Evolutionary conservation across 2,329 filamentous ascomycete genomes (phyloP).

Genomic region (Aureobasidium sp.): DNA sequence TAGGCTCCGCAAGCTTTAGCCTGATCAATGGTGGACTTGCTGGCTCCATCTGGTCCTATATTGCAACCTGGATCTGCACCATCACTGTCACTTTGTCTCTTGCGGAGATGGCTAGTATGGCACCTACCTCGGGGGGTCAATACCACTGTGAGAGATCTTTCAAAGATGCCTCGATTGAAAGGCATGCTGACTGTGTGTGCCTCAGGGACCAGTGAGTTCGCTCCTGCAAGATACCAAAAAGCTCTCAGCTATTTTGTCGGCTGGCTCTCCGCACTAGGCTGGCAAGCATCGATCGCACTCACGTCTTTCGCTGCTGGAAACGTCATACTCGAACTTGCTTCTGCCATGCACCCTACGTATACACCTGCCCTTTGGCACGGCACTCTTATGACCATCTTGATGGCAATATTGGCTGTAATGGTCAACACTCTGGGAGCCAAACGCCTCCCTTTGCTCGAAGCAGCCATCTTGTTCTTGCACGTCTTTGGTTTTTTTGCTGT

Average conservation of each 20-base stretch:
- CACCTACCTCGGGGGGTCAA: slow-evolving; percentile 30
- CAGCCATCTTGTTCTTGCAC: slow-evolving; percentile 25
- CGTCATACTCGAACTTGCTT: slow-evolving; percentile 13
- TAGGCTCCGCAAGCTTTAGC: slow-evolving; percentile 14
- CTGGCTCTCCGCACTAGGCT: slow-evolving; percentile 37
- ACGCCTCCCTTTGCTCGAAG: slow-evolving; percentile 21
- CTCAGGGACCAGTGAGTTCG: slow-evolving; percentile 29
- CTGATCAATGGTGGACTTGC: slow-evolving; percentile 29
- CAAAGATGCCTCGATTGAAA: background rate
- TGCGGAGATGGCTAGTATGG: slow-evolving; percentile 30
- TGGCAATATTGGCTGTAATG: slow-evolving; percentile 20
- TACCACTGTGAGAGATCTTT: background rate
- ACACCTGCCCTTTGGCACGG: slow-evolving; percentile 22
- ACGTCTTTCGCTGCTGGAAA: slow-evolving; percentile 15
- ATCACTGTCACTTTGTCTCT: slow-evolving; percentile 28
- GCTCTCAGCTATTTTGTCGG: slow-evolving; percentile 32
- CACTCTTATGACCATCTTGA: slow-evolving; percentile 21
- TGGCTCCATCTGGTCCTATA: slow-evolving; percentile 30
- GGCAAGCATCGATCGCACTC: slow-evolving; percentile 30
- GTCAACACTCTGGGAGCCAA: slow-evolving; percentile 33
- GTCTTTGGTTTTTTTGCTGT: slow-evolving; percentile 21
- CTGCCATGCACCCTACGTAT: slow-evolving; percentile 14
- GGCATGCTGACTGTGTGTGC: background rate
- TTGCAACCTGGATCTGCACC: slow-evolving; percentile 30
- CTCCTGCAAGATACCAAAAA: slow-evolving; percentile 28